Conservation (phyloP, 1,139 yeast species). For the Debaryomyces subglobosus region DNA sequence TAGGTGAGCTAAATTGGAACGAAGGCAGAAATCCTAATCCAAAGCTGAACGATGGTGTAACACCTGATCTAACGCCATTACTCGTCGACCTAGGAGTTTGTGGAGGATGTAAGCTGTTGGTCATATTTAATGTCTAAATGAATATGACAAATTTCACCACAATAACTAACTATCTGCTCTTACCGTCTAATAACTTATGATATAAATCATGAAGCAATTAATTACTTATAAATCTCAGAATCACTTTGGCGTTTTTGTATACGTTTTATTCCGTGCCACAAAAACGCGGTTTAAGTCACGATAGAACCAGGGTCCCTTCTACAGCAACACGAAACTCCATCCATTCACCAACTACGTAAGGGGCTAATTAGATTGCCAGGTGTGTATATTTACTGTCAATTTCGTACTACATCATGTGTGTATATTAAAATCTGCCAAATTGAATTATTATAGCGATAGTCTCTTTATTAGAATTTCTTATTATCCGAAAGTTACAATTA, state of each 20-base stretch:
- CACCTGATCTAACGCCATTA: constrained; percentile 13
- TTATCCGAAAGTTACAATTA: background rate
- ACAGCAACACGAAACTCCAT: background rate
- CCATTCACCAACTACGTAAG: background rate
- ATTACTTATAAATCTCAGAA: background rate
- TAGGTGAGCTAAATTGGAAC: constrained; percentile 44
- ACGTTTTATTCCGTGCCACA: constrained; percentile 4
- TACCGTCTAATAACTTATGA: background rate
- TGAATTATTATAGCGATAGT: background rate
- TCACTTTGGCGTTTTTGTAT: constrained; percentile 3
- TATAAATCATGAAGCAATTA: background rate
- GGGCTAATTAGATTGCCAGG: background rate
- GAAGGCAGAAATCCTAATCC: constrained; percentile 51
- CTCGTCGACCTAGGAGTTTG: constrained; percentile 31
- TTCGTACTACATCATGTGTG: background rate
- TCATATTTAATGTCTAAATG: constrained; percentile 4
- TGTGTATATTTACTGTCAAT: background rate
- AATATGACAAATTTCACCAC: background rate
- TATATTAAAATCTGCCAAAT: background rate
- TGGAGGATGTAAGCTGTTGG: constrained; percentile 22
- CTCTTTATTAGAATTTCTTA: background rate
- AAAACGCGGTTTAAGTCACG: constrained; percentile 7
- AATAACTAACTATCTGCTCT: background rate
- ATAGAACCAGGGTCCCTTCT: constrained; percentile 3
- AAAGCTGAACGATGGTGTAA: constrained; percentile 44